phyloP scores from a whole-genome alignment of 805 yeast genomes.

The Myxozyma neglecta region DNA sequence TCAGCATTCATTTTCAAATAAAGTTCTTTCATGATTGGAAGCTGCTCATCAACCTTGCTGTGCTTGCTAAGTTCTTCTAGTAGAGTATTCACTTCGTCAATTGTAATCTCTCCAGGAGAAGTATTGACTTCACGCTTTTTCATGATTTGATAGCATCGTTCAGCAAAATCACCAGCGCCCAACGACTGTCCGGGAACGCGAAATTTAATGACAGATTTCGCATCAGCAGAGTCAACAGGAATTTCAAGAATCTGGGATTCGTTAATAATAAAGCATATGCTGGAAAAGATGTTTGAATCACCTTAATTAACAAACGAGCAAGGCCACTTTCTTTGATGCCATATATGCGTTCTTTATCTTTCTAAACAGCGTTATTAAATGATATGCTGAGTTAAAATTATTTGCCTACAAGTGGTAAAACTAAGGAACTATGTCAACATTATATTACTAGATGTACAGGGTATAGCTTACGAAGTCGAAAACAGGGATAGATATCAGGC shows the following conservation, averaged over 20 bases:
- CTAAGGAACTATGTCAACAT: slow-evolving; percentile 8
- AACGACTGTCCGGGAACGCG: slow-evolving; percentile 43
- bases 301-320: slow-evolving; percentile 48
- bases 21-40: slow-evolving; percentile 50
- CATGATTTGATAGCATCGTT: slow-evolving; percentile 52
- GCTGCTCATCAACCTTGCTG: slow-evolving; percentile 42
- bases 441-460: background rate
- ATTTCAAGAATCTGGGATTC: slow-evolving; percentile 53
- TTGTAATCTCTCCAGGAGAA: slow-evolving; percentile 43
- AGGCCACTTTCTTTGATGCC: slow-evolving; percentile 64
- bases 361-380: slow-evolving; percentile 4
- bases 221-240: slow-evolving; percentile 62
- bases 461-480: slow-evolving; percentile 47
- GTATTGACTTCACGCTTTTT: slow-evolving; percentile 49
- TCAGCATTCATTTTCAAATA: slow-evolving; percentile 55
- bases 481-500: slow-evolving; percentile 63
- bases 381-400: too few relatives aligned
- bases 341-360: slow-evolving; percentile 57
- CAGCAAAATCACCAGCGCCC: slow-evolving; percentile 50
- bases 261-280: background rate
- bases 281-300: background rate
- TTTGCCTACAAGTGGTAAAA: slow-evolving; percentile 29
- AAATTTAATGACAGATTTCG: slow-evolving; percentile 51
- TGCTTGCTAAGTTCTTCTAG: slow-evolving; percentile 48
- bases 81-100: slow-evolving; percentile 51